Evolutionary conservation across 768 basidiomycete species (phyloP).

Genomic region (Tulasnella sp.): DNA sequence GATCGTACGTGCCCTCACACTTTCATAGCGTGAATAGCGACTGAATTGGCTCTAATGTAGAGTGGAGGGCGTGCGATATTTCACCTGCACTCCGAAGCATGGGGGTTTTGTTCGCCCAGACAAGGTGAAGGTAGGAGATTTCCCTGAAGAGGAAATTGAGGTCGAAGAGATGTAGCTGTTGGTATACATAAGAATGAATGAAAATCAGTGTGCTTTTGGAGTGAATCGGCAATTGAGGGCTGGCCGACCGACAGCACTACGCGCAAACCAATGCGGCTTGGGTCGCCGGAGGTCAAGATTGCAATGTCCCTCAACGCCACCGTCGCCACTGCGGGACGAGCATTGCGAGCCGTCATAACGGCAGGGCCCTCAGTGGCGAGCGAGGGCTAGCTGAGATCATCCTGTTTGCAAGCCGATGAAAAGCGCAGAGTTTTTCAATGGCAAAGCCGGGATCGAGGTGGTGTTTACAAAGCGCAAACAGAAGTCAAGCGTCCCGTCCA

Average conservation of each 20-base stretch:
- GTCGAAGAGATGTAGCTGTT: conserved; percentile 26
- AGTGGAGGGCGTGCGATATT: conserved; percentile 82
- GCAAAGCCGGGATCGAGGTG: neutral
- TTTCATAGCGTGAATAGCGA: neutral
- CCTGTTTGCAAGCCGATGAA: neutral
- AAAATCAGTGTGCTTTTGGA: neutral
- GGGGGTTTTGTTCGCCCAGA: conserved; percentile 87
- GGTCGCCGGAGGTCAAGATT: neutral
- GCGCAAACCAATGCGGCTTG: neutral
- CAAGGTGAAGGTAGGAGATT: conserved; percentile 78
- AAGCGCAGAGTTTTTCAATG: neutral
- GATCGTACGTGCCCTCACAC: conserved; percentile 59
- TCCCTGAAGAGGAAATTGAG: conserved; percentile 40
- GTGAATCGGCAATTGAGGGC: neutral
- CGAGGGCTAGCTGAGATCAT: neutral
- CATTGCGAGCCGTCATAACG: neutral
- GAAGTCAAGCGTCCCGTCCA: neutral
- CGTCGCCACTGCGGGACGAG: neutral
- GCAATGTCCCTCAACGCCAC: neutral
- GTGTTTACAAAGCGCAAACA: conserved; percentile 17
- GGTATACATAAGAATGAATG: neutral
- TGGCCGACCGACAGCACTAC: neutral
- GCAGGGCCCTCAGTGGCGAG: neutral
- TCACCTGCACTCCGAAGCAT: conserved; percentile 67
- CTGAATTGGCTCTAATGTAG: conserved; percentile 41